phyloP scores from a whole-genome alignment of 805 yeast species.

The Danielozyma ontarioensis region DNA sequence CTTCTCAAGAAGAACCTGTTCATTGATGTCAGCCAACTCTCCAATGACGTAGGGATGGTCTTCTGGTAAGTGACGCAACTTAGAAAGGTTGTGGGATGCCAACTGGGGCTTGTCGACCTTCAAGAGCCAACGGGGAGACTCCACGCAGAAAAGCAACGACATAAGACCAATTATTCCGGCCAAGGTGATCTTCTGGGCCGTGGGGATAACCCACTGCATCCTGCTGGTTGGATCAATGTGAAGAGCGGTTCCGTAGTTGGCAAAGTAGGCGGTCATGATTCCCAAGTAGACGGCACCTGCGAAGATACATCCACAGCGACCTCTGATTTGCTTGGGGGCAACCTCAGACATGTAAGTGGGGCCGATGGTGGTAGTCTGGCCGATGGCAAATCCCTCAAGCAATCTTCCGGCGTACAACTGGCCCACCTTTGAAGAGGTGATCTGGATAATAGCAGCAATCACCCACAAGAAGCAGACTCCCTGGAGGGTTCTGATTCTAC shows the following conservation, averaged over 20 bases:
- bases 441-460: constrained; percentile 43
- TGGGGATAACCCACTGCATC: constrained; percentile 59
- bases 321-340: constrained; percentile 49
- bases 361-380: constrained; percentile 54
- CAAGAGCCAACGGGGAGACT: constrained; percentile 49
- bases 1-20: constrained; percentile 62
- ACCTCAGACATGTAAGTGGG: constrained; percentile 52
- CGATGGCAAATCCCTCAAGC: constrained; percentile 51
- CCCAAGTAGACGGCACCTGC: constrained; percentile 58
- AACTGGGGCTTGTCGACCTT: constrained; percentile 36
- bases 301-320: constrained; percentile 47
- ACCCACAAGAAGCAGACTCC: constrained; percentile 32
- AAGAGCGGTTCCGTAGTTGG: constrained; percentile 48
- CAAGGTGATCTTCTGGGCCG: constrained; percentile 41
- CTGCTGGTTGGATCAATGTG: no score
- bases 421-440: constrained; percentile 40
- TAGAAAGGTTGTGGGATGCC: constrained; percentile 36
- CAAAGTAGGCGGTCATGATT: constrained; percentile 43
- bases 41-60: constrained; percentile 47
- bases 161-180: constrained; percentile 42
- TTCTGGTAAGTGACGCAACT: constrained; percentile 38
- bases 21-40: constrained; percentile 36
- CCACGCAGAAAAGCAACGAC: constrained; percentile 39
- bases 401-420: constrained; percentile 54
- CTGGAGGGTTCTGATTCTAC: constrained; percentile 47